Percentiles rank a stretch among this genome's conserved stretches.
Evolutionary conservation across 2,329 filamentous ascomycete species (phyloP).

Genomic region (Aspergillus brasiliensis): DNA sequence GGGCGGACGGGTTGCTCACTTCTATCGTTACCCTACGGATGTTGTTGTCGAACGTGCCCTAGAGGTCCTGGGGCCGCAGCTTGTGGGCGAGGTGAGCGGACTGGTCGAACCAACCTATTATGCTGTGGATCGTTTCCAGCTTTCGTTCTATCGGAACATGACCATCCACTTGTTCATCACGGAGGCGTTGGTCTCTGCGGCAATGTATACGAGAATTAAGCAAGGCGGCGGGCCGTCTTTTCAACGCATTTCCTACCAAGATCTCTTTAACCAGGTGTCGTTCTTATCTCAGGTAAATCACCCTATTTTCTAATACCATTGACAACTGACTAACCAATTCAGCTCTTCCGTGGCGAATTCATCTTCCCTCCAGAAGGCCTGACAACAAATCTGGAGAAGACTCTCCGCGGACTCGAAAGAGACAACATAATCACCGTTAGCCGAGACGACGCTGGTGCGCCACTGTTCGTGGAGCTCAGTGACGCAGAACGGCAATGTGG

Average conservation of each 20-base stretch:
- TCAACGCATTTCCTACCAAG: conserved; percentile 75
- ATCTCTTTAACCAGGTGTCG: conserved; percentile 75
- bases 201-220: conserved; percentile 90
- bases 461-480: conserved; percentile 72
- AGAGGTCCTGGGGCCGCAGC: conserved; percentile 84
- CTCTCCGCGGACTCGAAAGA: conserved; percentile 72
- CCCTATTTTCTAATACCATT: neutral
- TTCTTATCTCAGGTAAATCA: conserved; percentile 72
- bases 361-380: conserved; percentile 92
- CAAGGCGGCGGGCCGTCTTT: conserved; percentile 80
- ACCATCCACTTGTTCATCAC: conserved; percentile 97
- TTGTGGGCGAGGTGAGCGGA: conserved; percentile 78
- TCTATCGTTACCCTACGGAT: conserved; percentile 75
- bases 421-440: conserved; percentile 75
- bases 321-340: conserved; percentile 15
- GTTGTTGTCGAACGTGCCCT: conserved; percentile 86
- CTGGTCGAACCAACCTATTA: conserved; percentile 91
- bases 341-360: conserved; percentile 93
- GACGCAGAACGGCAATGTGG: conserved; percentile 75
- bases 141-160: conserved; percentile 99
- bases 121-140: conserved; percentile 92
- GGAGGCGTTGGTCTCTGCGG: conserved; percentile 84
- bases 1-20: conserved; percentile 90
- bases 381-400: conserved; percentile 75
- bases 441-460: conserved; percentile 54